Base-by-base conservation (phyloP, 768 basidiomycete genomes). In the Kwoniella pini region DNA sequence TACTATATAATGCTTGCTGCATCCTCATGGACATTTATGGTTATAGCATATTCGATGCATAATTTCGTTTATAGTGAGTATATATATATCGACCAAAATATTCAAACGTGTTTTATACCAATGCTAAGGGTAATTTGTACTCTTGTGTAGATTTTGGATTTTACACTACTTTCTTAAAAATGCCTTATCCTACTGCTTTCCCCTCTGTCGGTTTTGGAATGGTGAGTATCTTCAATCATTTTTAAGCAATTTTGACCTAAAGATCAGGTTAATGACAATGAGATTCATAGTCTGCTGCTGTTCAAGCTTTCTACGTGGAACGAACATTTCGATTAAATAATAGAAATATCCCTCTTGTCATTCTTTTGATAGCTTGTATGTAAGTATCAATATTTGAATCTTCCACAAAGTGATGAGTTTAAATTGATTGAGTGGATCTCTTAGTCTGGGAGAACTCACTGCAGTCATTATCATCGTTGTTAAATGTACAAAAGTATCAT, bases 281-380 rank as follows among this genome's bases (percentile, higher is more conserved):
- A n/a, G n/a, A n/a, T n/a, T n/a, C n/a, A n/a, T 22, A 44, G 42
- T 44, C 54, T 15, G n/a, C 40, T 30, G 22, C 40, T 1, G 40
- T 46, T 22, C 27, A 56, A 36, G 17, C 26, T 26, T 56, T 56
- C 43, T 56, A 56, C 31, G 17, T 40, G 4, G 40, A 56, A 22
- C 43, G 54, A 33, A 46, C 30, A 17, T 56, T 27, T 12, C 54
- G 40, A 24, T 42, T 56, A 26, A 56, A 56, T 36, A 28, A 56
- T 21, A 7, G 42, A 15, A 56, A 46, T 22, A 42, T 27, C 28
- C 42, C 30, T 22, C 40, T 44, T 15, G 27, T 33, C 21, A 24
- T 39, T 26, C 26, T 43, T 15, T 15, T 56, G 24, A 21, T 15
- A 10, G 13, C 10, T 15, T 21, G 40, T 38, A 56, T 44, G 40